A percentile compares a stretch with the other conserved stretches of the same genome.
Evolutionary conservation across 225 moss, liverwort and hornwort genomes (phyloP).

Genomic region (Neckera pumila): DNA sequence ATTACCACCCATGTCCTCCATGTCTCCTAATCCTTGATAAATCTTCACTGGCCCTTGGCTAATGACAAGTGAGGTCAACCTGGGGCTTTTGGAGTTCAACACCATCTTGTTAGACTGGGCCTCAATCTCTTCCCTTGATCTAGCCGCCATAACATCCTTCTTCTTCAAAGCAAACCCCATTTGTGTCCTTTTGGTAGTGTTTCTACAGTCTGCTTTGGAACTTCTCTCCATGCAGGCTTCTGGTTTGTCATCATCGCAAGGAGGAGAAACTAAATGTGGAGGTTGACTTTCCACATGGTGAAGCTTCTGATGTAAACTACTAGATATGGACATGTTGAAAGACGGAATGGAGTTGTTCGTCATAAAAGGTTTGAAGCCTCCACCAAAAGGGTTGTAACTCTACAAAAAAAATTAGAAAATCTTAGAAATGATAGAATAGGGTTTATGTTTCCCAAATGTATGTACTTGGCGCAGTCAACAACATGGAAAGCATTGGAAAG

Average conservation of each 20-base stretch:
- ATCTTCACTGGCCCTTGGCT: conserved; percentile 40
- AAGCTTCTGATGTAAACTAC: conserved; percentile 15
- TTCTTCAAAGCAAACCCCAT: conserved; percentile 33
- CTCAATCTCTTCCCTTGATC: neutral
- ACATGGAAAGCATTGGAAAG: neutral
- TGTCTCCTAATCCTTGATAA: conserved; percentile 42
- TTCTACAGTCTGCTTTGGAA: conserved; percentile 2
- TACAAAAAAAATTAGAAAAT: neutral
- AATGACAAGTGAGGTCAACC: conserved; percentile 16
- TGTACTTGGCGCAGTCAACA: neutral
- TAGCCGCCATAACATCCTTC: conserved; percentile 4
- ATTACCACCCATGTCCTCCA: conserved; percentile 27
- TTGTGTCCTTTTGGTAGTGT: conserved; percentile 9
- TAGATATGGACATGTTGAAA: conserved; percentile 28
- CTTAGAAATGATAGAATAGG: neutral
- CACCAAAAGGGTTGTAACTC: conserved; percentile 13
- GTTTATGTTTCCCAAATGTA: neutral
- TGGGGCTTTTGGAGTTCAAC: conserved; percentile 1
- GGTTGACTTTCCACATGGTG: conserved; percentile 9
- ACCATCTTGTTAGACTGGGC: neutral
- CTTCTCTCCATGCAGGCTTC: neutral
- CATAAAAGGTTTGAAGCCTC: conserved; percentile 41
- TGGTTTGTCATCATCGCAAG: neutral
- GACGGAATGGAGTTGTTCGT: conserved; percentile 37
- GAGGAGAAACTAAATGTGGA: neutral